Base-by-base conservation (phyloP, 768 basidiomycete genomes). In the Boletus rex-veris region DNA sequence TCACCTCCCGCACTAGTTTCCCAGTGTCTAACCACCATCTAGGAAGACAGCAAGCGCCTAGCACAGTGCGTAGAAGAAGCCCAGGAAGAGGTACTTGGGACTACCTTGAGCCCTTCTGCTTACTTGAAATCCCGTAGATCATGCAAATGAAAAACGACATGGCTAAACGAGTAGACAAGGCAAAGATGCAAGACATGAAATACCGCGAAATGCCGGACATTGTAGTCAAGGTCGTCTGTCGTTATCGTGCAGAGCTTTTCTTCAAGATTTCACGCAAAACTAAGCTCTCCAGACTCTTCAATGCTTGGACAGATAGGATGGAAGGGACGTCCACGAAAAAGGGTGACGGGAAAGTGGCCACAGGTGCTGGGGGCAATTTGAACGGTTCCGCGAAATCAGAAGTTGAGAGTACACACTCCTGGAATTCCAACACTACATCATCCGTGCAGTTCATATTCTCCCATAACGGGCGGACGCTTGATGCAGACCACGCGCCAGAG, bases 261-360 rank as follows among this genome's bases (percentile, higher is more conserved):
- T 94, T 94, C 82, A 93, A 92, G 71, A 90, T 94, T 59, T 90
- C 89, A 9, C 86, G 92, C 68, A 92, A 92, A 73, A 91, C 89
- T 26, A 92, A 91, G 67, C 76, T 94, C 33, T 84, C 85, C 51
- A 80, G 87, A 51, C 77, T 93, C 52, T 91, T 93, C 70, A 86
- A 84, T 62, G 88, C 90, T 30, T 93, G 91, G 90, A 90, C 89
- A 26, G 88, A 89, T 47, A 79, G 91, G 58, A 94, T 94, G 92
- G 90, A 91, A 67, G 74, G 75, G 58, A 74, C 74, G 10, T 71
- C 69, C 19, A 65, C 78, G 53, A 80, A 80, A 73, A 83, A 79
- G 59, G 65, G 61, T 10, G 71, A 73, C 24, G 69, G 70, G 46
- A 71, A 72, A 59, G 57, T 63, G 21, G 64, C 62, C 7, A 14